A percentile compares a stretch with the other conserved stretches of the same genome.
These are phyloP conservation scores for Chlorella sp. DNA, from an alignment of 139 green algal genomes.

Conservation along the genomic window DNA sequence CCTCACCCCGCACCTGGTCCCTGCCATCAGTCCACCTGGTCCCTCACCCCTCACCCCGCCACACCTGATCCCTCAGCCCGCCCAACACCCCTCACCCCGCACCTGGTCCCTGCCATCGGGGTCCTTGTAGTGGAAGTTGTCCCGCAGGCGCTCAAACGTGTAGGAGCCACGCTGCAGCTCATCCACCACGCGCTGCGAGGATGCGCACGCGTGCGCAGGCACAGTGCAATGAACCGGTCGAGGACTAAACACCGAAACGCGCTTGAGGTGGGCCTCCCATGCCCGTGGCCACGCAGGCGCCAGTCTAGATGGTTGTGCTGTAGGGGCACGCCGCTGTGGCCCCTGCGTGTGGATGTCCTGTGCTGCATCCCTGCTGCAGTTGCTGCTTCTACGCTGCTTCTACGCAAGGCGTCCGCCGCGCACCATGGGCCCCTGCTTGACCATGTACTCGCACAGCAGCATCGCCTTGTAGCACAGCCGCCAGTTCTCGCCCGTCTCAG, in stretches of 20 bases:
- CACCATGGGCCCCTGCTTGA: constrained; percentile 75
- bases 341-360: too few species aligned
- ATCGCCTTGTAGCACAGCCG: constrained; percentile 89
- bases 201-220: neutral
- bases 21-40: neutral
- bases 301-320: neutral
- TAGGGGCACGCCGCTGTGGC: neutral
- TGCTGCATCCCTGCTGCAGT: too few species aligned
- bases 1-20: constrained; percentile 9
- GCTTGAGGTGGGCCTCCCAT: neutral
- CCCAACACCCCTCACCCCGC: neutral
- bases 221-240: too few species aligned
- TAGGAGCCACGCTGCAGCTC: constrained; percentile 51
- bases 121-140: constrained; percentile 85
- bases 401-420: too few species aligned
- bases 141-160: constrained; percentile 61
- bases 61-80: neutral
- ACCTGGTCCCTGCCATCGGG: constrained; percentile 59
- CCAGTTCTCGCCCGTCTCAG: constrained; percentile 78
- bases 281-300: neutral
- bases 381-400: too few species aligned
- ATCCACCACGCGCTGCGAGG: constrained; percentile 45
- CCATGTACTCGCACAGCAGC: constrained; percentile 82
- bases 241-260: too few species aligned
- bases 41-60: neutral